Base-by-base conservation (phyloP, 2,329 filamentous ascomycete species). In the Didymella exigua region DNA sequence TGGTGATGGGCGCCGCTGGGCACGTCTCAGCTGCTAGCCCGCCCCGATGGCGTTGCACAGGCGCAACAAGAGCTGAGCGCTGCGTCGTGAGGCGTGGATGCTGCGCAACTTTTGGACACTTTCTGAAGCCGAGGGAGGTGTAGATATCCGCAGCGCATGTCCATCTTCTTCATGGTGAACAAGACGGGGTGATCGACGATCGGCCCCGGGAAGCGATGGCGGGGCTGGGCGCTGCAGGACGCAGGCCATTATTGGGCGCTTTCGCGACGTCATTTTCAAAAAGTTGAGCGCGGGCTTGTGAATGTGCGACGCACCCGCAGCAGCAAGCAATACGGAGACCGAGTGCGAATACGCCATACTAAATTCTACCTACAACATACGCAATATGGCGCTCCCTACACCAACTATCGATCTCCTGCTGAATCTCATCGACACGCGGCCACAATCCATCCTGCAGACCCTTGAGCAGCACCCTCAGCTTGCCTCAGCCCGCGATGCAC, bases 401-500 rank as follows among this genome's bases (percentile, higher is more conserved):
- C 68, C 71, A 16, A 73, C 73, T 29, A 81, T 81, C 61, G 79
- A 81, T 59, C 64, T 75, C 24, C 76, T 82, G 23, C 74, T 82
- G 41, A 81, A 80, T 60, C 75, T 82, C 43, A 93, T 93, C 34
- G 90, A 93, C 56, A 93, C 96, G 74, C 89, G 91, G 69, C 89
- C 89, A 46, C 78, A 85, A 36, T 81, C 84, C 38, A 85, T 99
- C 49, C 81, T 96, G 58, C 80, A 86, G 54, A 85, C 93, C 63
- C 86, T 99, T 47, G 84, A 85, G 60, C 80, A 86, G 58, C 84
- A 91, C 63, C 90, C 91, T 29, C 77, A 84, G n/a, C 81, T 96
- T 48, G 93, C 95, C 49, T 84, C 87, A 2, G 79, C 83, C 47
- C 91, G 96, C 77, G 95, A 99, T 75, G 86, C 89, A 56, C 89